Evolutionary conservation across 805 yeast species (phyloP), one percentile per base, ranked within the genome.

Genomic region (Phaffomyces thermotolerans): DNA sequence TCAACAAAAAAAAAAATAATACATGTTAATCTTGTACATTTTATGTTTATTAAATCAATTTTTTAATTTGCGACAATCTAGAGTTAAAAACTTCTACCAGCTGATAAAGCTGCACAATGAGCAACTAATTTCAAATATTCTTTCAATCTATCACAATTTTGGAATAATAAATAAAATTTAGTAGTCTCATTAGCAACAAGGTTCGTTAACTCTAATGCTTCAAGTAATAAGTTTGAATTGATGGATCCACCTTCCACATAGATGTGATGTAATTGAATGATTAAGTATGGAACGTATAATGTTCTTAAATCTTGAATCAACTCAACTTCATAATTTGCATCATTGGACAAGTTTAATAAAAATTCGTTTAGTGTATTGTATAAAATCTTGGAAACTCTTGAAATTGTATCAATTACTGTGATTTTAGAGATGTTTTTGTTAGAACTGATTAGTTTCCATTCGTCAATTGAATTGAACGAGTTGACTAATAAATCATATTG

Each of bases 221-320:
- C 73, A 34, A 63, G 61, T 44, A 80, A 65, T 50, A 79, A 77
- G 13, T 55, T 36, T n/a, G 58, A 42, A 12, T 65, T 60, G 3
- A 48, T 44, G 8, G 49, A 25, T 39, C 64, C 59, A 8, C 78
- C 75, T 22, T 68, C 70, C 9, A 71, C 61, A 36, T 76, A 62
- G 12, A 83, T 73, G 38, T 75, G 75, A 51, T 84, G 76, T 40
- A 84, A 65, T 52, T 83, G 85, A 43, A 83, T 76, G 31, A 87
- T 71, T 43, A 88, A 60, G 50, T 73, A 75, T 14, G 97, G 96
- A 7, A 87, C 73, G 60, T 87, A 89, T 17, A 78, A 60, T 10
- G 78, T 68, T 54, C 95, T 75, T 40, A 85, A 66, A 41, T 76
- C 81, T 37, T 63, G 62, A 41, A 74, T 70, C 4, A 76, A 54